Percentiles rank a stretch among this genome's conserved stretches.
Conservation (phyloP, 2,329 filamentous ascomycete genomes). For the Beauveria sp. region DNA sequence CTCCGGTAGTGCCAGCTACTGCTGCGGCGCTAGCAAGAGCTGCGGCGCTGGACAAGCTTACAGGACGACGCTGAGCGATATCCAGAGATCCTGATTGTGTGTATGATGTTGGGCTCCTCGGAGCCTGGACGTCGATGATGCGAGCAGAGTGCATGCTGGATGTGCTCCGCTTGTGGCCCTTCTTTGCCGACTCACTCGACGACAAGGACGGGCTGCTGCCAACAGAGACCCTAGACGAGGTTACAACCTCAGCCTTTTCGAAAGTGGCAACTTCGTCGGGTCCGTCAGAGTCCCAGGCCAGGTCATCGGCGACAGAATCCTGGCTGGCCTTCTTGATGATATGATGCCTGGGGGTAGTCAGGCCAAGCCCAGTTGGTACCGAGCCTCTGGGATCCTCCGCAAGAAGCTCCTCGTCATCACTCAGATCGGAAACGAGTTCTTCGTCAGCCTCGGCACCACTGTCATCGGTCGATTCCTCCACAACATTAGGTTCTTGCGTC, state of each 20-base stretch:
- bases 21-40: slow-evolving; percentile 22
- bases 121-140: slow-evolving; percentile 48
- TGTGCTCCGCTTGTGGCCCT: slow-evolving; percentile 30
- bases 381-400: background rate
- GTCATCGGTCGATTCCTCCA: background rate
- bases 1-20: slow-evolving; percentile 9
- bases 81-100: slow-evolving; percentile 44
- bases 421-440: background rate
- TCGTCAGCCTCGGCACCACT: background rate
- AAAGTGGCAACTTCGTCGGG: slow-evolving; percentile 36
- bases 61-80: slow-evolving; percentile 33
- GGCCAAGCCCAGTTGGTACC: slow-evolving; percentile 1
- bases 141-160: slow-evolving; percentile 48
- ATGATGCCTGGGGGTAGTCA: background rate
- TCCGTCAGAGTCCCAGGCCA: slow-evolving; percentile 24
- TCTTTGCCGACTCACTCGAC: slow-evolving; percentile 37
- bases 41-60: slow-evolving; percentile 32
- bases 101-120: slow-evolving; percentile 38
- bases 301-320: background rate
- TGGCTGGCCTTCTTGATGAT: background rate
- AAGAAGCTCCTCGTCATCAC: background rate
- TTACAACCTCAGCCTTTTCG: slow-evolving; percentile 52
- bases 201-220: slow-evolving; percentile 43
- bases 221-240: slow-evolving; percentile 48
- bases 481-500: background rate